phyloP scores from a whole-genome alignment of 2,329 filamentous ascomycete genomes.

The Alternaria atra region DNA sequence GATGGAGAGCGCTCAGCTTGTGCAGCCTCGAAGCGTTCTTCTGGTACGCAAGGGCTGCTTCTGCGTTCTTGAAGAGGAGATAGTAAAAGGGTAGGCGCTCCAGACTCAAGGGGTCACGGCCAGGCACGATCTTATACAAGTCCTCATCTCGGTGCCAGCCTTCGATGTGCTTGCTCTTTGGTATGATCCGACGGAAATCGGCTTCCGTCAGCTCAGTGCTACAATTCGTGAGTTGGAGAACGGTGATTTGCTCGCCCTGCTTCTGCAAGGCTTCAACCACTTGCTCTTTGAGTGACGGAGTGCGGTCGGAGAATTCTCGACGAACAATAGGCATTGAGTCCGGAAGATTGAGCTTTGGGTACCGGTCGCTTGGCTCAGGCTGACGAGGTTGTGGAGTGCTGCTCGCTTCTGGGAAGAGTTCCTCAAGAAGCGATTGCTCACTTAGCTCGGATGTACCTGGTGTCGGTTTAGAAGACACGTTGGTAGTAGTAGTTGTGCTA shows the following conservation, averaged over 20 bases:
- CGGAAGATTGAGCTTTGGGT: constrained; percentile 43
- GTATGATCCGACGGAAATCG: constrained; percentile 75
- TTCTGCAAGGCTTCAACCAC: constrained; percentile 35
- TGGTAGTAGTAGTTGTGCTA: background rate
- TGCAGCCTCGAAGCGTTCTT: constrained; percentile 64
- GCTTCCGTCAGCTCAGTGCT: constrained; percentile 64
- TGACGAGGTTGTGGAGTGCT: constrained; percentile 27
- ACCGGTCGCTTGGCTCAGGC: constrained; percentile 23
- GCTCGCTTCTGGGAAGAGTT: constrained; percentile 64
- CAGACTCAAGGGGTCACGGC: constrained; percentile 69
- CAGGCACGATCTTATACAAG: constrained; percentile 71
- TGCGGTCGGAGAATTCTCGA: constrained; percentile 4
- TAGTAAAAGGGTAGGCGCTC: constrained; percentile 72
- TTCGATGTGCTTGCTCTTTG: constrained; percentile 70
- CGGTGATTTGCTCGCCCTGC: constrained; percentile 43
- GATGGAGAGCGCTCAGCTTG: constrained; percentile 56
- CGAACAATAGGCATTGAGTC: constrained; percentile 21
- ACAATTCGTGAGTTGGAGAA: constrained; percentile 66
- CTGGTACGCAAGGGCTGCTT: constrained; percentile 70
- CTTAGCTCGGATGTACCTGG: constrained; percentile 15
- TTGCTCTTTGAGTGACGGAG: constrained; percentile 24
- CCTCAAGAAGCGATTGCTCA: constrained; percentile 54
- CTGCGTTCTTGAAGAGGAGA: constrained; percentile 70
- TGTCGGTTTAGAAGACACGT: constrained; percentile 5
- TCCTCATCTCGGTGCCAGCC: constrained; percentile 68